Base-by-base conservation (phyloP, 163 green algal genomes). In the Scenedesmus sp. region DNA sequence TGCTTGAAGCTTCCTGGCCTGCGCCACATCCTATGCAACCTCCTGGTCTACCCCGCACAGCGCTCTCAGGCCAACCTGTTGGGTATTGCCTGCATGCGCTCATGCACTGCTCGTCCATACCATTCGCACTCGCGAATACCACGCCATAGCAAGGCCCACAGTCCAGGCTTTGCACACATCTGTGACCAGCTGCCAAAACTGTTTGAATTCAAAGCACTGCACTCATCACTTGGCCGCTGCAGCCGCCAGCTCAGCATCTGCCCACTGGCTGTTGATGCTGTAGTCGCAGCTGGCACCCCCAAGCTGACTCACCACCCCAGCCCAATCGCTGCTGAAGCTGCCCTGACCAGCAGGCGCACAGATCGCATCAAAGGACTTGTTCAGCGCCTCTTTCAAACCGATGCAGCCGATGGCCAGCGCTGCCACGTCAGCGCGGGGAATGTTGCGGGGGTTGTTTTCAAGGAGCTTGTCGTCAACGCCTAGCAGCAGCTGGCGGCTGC, bases 361-460 rank as follows among this genome's bases (percentile, higher is more conserved):
- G 66, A 94, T 94, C 4, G 94, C 66, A 76, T 97, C 95, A 94
- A 97, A 94, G 0, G 86, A 94, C 66, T 90, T 88, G 92, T 97
- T 97, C 5, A 90, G 85, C 8, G 93, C 93, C 12, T 89, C 93
- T n/a, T 91, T 90, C 9, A 94, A 46, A 15, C 86, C 84, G 16
- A 97, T 87, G 84, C 89, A 92, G 55, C 66, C 89, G 26, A 92
- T 64, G 23, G 89, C 89, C 15, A 92, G 89, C 12, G 89, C 89
- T 77, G 98, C 98, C 74, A 99, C 98, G 92, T 99, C 98, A 12
- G 93, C 98, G 0, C 98, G 95, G 0, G 98, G 97, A 79, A 99
- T 97, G 73, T 87, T 70, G 87, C 91, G 91, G 2, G 86, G 66
- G n/a, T 66, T 92, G 81, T 82, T 56, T 10, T 93, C 92, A 46